Evolutionary conservation across 257 asterid genomes (phyloP).

Genomic region (Paulownia fortunei): DNA sequence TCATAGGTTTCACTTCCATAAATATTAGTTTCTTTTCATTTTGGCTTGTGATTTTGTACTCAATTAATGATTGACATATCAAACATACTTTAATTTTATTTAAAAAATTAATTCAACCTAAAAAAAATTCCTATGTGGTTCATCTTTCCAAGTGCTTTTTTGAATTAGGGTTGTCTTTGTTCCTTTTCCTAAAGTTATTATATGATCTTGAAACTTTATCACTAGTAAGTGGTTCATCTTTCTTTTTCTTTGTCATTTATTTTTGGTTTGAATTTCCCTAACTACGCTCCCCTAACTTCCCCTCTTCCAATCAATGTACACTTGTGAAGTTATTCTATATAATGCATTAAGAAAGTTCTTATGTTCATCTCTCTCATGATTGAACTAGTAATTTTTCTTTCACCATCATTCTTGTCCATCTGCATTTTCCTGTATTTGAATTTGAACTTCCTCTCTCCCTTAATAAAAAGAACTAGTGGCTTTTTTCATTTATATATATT

Average conservation of each 20-base stretch:
- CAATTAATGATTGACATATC: no score
- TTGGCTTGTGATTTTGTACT: no score
- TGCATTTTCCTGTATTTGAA: no score
- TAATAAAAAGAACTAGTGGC: neutral
- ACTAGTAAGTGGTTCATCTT: neutral
- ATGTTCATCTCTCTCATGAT: constrained; percentile 19
- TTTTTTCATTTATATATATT: no score
- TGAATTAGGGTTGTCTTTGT: neutral
- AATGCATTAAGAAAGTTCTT: neutral
- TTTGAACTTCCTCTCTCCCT: no score
- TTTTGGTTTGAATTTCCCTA: neutral
- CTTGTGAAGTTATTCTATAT: constrained; percentile 16
- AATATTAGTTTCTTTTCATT: no score
- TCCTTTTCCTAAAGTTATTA: neutral
- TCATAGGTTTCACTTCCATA: no score
- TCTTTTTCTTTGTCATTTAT: neutral
- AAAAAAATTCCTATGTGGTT: neutral
- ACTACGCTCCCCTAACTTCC: neutral
- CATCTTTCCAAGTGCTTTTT: neutral
- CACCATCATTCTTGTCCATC: no score
- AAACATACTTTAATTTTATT: neutral
- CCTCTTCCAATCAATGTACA: neutral
- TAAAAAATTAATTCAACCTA: no score
- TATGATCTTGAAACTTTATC: neutral
- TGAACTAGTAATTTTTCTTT: neutral